phyloP scores from a whole-genome alignment of 257 asterid genomes.

The Hygrophila difformis region DNA sequence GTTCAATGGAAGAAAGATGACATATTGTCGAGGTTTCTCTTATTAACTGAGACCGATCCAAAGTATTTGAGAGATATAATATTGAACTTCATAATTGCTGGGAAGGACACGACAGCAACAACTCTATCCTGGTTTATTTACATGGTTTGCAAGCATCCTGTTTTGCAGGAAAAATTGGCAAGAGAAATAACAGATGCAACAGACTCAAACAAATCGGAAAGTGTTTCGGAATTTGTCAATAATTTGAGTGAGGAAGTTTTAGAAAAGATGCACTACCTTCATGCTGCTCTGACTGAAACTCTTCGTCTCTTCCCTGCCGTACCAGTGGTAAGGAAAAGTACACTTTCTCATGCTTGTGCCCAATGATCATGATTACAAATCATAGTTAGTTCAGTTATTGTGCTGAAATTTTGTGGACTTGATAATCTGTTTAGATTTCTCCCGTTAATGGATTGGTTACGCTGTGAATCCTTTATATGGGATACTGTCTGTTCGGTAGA shows the following conservation, averaged over 20 bases:
- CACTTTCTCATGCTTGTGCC: no score
- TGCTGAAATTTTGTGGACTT: no score
- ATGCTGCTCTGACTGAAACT: constrained; percentile 50
- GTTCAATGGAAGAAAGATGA: constrained; percentile 45
- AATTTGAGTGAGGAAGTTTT: constrained; percentile 33
- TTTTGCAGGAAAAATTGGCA: constrained; percentile 39
- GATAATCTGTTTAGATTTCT: background rate
- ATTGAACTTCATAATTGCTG: constrained; percentile 48
- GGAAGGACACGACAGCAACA: constrained; percentile 47
- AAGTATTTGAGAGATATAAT: constrained; percentile 48
- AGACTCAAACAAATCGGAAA: constrained; percentile 6
- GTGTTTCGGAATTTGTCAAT: constrained; percentile 28
- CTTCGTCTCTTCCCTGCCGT: constrained; percentile 58
- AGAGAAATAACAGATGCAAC: constrained; percentile 30
- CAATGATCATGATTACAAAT: no score
- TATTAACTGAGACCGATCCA: constrained; percentile 22
- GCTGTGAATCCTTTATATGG: no score
- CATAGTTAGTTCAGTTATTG: no score
- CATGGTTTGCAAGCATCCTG: constrained; percentile 44
- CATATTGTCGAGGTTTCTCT: constrained; percentile 48
- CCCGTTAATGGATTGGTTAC: background rate
- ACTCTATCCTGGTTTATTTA: constrained; percentile 49
- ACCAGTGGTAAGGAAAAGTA: constrained; percentile 43
- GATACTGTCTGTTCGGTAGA: no score
- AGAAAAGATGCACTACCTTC: constrained; percentile 55